Conservation (phyloP, 73 alveolate species). For the Tetrahymena malaccensis region DNA sequence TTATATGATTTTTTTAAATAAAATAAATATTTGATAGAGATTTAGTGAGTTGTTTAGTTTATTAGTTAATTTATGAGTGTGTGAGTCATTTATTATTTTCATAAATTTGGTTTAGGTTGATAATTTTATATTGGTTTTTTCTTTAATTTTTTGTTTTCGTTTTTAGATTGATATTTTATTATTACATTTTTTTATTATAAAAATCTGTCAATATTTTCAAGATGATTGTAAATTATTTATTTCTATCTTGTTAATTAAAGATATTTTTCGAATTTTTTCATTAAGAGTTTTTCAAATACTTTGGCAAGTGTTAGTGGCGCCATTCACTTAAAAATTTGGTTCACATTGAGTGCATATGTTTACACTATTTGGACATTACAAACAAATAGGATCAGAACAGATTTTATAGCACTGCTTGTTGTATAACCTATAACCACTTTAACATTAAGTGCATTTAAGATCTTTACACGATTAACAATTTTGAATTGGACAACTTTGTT, state of each 20-base stretch:
- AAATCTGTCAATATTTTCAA: no score
- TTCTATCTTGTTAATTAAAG: not conserved
- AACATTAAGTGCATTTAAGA: not conserved
- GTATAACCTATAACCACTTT: not conserved
- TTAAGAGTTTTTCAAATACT: not conserved
- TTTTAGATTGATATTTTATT: not conserved
- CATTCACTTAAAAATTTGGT: not conserved
- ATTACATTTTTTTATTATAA: no score
- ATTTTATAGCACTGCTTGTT: not conserved
- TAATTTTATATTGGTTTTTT: no score
- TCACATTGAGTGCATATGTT: not conserved
- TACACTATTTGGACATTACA: not conserved
- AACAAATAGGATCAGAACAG: not conserved
- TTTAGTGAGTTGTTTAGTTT: not conserved
- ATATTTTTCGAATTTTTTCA: not conserved
- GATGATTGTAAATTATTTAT: not conserved
- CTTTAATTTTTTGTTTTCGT: not conserved
- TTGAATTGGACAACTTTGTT: not conserved
- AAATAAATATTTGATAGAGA: not conserved
- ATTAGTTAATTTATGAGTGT: not conserved
- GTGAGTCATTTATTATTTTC: not conserved
- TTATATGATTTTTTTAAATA: no score
- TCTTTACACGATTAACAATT: not conserved
- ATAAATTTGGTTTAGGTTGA: not conserved
- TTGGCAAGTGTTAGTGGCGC: not conserved